Evolutionary conservation across 129 eudicot species (phyloP).

Genomic region (Chrysanthemum lavandulifolium): DNA sequence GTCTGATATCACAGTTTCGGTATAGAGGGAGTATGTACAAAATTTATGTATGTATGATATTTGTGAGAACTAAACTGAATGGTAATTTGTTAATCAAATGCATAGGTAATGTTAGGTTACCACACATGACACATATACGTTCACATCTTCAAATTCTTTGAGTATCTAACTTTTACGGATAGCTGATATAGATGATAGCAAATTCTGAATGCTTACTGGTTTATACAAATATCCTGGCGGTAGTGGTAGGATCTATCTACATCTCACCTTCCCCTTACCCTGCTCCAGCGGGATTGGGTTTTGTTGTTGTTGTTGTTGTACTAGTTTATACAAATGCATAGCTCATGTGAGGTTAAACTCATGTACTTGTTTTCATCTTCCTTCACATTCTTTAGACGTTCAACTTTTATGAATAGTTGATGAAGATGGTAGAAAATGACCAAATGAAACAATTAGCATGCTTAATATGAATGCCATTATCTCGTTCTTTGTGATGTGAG

Average conservation of each 20-base stretch:
- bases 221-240: too few relatives aligned
- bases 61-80: slow-evolving; percentile 5
- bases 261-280: too few relatives aligned
- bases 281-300: too few relatives aligned
- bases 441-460: slow-evolving; percentile 9
- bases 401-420: slow-evolving; percentile 8
- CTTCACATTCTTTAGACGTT: slow-evolving; percentile 11
- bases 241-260: too few relatives aligned
- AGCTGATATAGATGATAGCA: too few relatives aligned
- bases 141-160: too few relatives aligned
- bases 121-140: too few relatives aligned
- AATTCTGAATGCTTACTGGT: too few relatives aligned
- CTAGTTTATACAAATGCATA: too few relatives aligned
- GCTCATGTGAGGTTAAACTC: neutral
- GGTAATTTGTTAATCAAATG: slow-evolving; percentile 9
- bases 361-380: slow-evolving; percentile 6
- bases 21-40: slow-evolving; percentile 1
- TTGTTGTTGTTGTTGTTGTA: too few relatives aligned
- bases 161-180: too few relatives aligned
- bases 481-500: slow-evolving; percentile 12
- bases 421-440: slow-evolving; percentile 25
- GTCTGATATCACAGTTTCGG: slow-evolving; percentile 6
- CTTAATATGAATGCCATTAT: slow-evolving; percentile 17
- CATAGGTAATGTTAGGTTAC: neutral
- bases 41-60: slow-evolving; percentile 4